phyloP scores from a whole-genome alignment of 129 eudicot genomes.

The Pseudognaphalium luteoalbum region DNA sequence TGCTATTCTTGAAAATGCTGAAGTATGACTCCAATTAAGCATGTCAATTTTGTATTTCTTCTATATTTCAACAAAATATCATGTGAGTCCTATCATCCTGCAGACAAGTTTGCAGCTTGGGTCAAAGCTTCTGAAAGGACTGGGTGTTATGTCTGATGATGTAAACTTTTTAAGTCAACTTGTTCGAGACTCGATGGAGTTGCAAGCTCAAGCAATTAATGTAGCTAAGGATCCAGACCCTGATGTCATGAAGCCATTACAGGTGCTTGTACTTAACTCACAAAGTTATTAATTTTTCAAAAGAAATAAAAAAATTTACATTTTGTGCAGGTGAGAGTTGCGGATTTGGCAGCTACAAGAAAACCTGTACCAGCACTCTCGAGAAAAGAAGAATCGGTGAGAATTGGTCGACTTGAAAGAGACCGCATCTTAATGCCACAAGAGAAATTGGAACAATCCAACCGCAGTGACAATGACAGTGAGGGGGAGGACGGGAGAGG shows the following conservation, averaged over 20 bases:
- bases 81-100: not conserved
- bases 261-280: conserved; percentile 43
- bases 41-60: not conserved
- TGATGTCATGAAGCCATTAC: conserved; percentile 68
- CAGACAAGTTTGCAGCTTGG: conserved; percentile 99
- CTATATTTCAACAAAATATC: not conserved
- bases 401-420: conserved; percentile 38
- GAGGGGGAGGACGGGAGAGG: conserved; percentile 49
- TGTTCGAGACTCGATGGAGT: conserved; percentile 88
- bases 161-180: conserved; percentile 77
- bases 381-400: conserved; percentile 33
- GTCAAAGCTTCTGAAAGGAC: conserved; percentile 89
- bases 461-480: not conserved
- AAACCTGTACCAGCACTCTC: conserved; percentile 28
- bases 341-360: conserved; percentile 50
- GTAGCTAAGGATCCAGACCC: conserved; percentile 47
- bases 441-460: conserved; percentile 30
- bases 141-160: conserved; percentile 96
- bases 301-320: not conserved
- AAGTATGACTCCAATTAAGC: conserved; percentile 44
- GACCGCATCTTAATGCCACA: conserved; percentile 36
- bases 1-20: conserved; percentile 93
- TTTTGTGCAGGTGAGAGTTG: conserved; percentile 58
- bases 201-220: conserved; percentile 68
- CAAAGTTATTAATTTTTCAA: not conserved